Evolutionary conservation across 1,284 basidiomycete genomes (phyloP).

Genomic region (Apiotrichum gamsii): DNA sequence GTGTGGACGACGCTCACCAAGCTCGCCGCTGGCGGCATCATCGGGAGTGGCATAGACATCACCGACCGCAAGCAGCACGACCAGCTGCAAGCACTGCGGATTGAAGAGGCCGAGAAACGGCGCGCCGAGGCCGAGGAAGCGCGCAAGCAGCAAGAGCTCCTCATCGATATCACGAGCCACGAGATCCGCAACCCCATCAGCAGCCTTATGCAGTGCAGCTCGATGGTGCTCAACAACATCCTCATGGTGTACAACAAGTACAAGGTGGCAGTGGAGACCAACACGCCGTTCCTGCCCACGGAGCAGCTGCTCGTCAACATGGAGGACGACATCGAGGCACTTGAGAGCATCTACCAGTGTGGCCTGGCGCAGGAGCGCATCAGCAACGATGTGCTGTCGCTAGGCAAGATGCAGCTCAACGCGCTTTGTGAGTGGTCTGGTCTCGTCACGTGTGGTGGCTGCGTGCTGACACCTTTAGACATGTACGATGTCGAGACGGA

Average conservation of each 20-base stretch:
- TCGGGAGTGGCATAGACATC: conserved; percentile 37
- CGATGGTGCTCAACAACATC: conserved; percentile 41
- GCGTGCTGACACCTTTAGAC: conserved; percentile 2
- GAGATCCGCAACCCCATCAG: conserved; percentile 37
- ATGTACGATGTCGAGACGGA: conserved; percentile 30
- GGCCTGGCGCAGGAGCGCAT: conserved; percentile 45
- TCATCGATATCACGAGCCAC: conserved; percentile 45
- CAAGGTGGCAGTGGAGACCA: background rate
- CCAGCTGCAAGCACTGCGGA: conserved; percentile 31
- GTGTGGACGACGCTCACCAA: conserved; percentile 6
- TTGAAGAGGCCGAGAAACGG: conserved; percentile 40
- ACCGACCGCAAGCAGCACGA: conserved; percentile 43
- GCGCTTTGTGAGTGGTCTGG: conserved; percentile 9
- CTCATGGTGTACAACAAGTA: conserved; percentile 35
- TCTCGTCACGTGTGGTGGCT: too few species aligned
- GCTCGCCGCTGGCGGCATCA: conserved; percentile 22
- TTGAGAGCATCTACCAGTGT: conserved; percentile 22
- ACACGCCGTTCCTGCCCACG: conserved; percentile 7
- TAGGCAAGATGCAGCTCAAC: conserved; percentile 42
- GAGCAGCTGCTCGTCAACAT: conserved; percentile 13
- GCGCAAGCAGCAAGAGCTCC: conserved; percentile 41
- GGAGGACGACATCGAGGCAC: conserved; percentile 17
- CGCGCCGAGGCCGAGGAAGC: conserved; percentile 43
- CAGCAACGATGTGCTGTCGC: conserved; percentile 43
- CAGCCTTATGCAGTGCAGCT: conserved; percentile 31